Evolutionary conservation across 164 flowering plant species (phyloP).

Genomic region (Houttuynia cordata): DNA sequence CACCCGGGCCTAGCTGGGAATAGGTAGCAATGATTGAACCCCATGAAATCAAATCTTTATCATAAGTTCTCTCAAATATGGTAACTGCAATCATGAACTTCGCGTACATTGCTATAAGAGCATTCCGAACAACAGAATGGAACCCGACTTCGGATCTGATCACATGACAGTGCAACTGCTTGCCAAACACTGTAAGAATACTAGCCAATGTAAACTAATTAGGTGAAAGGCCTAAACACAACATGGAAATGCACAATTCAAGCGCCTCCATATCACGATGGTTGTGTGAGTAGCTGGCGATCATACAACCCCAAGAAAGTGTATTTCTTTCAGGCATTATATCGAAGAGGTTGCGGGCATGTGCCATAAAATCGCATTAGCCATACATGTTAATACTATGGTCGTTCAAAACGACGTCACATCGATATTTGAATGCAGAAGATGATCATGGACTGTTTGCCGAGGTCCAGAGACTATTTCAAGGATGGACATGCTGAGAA

Average conservation of each 20-base stretch:
- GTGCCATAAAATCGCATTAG: slow-evolving; percentile 42
- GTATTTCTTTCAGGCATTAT: slow-evolving; percentile 38
- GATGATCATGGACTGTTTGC: slow-evolving; percentile 36
- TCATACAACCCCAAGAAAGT: slow-evolving; percentile 63
- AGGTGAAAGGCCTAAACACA: slow-evolving; percentile 29
- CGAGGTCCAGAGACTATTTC: slow-evolving; percentile 32
- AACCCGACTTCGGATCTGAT: slow-evolving; percentile 33
- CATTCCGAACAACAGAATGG: slow-evolving; percentile 40
- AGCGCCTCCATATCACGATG: slow-evolving; percentile 31
- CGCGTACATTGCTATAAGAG: slow-evolving; percentile 56
- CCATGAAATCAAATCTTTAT: slow-evolving; percentile 59
- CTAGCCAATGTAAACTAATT: slow-evolving; percentile 57
- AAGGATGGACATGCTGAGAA: slow-evolving; percentile 41
- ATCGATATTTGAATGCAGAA: slow-evolving; percentile 18
- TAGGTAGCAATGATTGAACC: slow-evolving; percentile 58
- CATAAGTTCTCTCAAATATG: slow-evolving; percentile 28
- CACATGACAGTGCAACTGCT: slow-evolving; percentile 49
- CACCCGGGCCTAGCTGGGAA: slow-evolving; percentile 49
- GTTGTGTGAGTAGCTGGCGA: slow-evolving; percentile 55
- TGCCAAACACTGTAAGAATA: slow-evolving; percentile 42
- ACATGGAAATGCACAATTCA: slow-evolving; percentile 33
- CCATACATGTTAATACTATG: slow-evolving; percentile 64
- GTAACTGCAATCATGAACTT: slow-evolving; percentile 34
- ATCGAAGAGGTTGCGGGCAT: slow-evolving; percentile 48
- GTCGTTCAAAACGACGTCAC: slow-evolving; percentile 37